Evolutionary conservation across 352 stramenopile genomes (phyloP).

Genomic region (Phytophthora constricta): DNA sequence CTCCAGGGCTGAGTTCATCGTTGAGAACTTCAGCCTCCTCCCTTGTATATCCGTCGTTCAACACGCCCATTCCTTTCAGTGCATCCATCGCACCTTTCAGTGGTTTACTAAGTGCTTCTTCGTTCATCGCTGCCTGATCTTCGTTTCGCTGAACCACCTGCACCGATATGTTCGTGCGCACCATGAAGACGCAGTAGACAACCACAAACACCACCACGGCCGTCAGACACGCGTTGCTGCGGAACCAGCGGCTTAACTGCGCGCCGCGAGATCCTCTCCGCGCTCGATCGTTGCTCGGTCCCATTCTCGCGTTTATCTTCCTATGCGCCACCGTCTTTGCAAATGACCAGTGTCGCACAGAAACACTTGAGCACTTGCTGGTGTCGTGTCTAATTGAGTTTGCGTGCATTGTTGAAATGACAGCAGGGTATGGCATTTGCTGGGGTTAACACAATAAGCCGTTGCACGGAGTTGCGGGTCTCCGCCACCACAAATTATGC

Average conservation of each 20-base stretch:
- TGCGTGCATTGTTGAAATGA: too few species aligned
- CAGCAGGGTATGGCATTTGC: too few species aligned
- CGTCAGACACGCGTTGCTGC: slow-evolving; percentile 15
- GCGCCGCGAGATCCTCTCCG: not conserved
- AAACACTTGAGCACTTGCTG: too few species aligned
- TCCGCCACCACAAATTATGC: not conserved
- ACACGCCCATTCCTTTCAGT: not conserved
- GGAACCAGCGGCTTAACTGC: not conserved
- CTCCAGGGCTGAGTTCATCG: too few species aligned
- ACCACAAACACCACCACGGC: slow-evolving; percentile 24
- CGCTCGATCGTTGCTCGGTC: not conserved
- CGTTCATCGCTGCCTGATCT: not conserved
- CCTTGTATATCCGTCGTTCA: not conserved
- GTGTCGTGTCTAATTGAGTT: too few species aligned
- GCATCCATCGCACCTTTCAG: not conserved
- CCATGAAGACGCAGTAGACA: slow-evolving; percentile 30
- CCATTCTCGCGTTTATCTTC: not conserved
- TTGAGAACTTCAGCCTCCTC: too few species aligned
- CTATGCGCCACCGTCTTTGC: too few species aligned
- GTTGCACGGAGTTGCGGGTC: too few species aligned
- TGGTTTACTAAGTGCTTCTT: not conserved
- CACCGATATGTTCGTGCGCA: slow-evolving; percentile 7
- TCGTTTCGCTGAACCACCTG: not conserved
- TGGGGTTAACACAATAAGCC: too few species aligned
- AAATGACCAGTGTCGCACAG: too few species aligned